Percentiles rank a stretch among this genome's conserved stretches.
phyloP scores from a whole-genome alignment of 352 stramenopile species.

The Phytopythium oedochilum region DNA sequence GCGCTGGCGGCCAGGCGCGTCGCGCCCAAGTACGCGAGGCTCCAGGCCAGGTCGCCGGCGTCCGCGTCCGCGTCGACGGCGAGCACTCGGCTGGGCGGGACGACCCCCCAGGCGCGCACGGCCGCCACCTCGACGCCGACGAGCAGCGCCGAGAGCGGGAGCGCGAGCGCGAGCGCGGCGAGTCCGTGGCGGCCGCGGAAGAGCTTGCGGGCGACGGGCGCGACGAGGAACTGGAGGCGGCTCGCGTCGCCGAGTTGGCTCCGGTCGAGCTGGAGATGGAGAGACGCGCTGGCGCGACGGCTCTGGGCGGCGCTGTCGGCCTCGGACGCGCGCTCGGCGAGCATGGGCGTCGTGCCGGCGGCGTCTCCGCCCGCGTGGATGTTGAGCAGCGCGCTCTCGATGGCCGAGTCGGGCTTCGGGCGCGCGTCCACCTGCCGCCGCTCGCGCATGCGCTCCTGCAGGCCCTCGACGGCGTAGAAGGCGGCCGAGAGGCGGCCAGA shows the following conservation, averaged over 20 bases:
- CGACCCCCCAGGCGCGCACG: neutral
- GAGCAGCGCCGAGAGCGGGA: neutral
- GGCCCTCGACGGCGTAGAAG: neutral
- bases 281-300: neutral
- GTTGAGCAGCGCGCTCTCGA: constrained; percentile 3
- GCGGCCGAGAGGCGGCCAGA: neutral
- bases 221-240: neutral
- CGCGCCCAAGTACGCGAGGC: neutral
- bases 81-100: neutral
- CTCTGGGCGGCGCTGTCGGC: neutral
- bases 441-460: neutral
- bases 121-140: constrained; percentile 1
- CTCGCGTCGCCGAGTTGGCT: neutral
- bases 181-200: neutral
- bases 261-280: too few relatives aligned
- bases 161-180: neutral
- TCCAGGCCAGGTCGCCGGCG: neutral
- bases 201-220: neutral
- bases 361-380: neutral
- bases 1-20: neutral
- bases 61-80: neutral
- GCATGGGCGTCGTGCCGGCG: neutral
- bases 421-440: neutral
- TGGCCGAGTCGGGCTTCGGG: neutral
- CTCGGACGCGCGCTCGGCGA: constrained; percentile 3